Evolutionary conservation across 257 asterid species (phyloP), one percentile per base, ranked within the genome.

Genomic region (Solanum sparsipilum): DNA sequence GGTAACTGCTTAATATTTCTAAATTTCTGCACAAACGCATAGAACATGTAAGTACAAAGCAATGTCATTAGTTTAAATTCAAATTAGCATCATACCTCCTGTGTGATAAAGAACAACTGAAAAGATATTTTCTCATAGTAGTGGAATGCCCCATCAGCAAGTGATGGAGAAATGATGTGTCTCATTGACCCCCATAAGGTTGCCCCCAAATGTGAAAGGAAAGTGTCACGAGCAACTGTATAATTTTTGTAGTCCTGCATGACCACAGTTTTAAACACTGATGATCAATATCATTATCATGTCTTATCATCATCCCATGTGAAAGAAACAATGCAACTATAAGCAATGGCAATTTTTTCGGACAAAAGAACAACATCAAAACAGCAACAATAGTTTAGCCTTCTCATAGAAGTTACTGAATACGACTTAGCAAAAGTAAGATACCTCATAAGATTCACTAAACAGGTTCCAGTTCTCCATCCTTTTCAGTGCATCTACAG

Each of bases 391-490:
- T 32, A 87, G 21, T 20, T 52, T 32, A 27, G 15, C 1, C 84
- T 81, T 48, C 85, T 81, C 70, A 29, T 81, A 81, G 85, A 46
- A 48, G 85, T 81, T 29, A 81, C 44, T 16, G 70, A 81, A 29
- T 29, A 29, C 29, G 15, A 41, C 44, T 76, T 41, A 74, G 84
- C 15, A 52, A 88, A 74, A 83, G 38, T 36, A 87, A 89, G 89
- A 84, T 86, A 96, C 99, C 98, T 96, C 98, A n/a, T 90, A 32
- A 35, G 93, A 91, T 87, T 93, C 98, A 88, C 95, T 92, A 91
- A 97, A 97, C 92, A 97, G 93, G 91, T 94, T 97, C 99, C 99
- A 97, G 89, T 89, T 95, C 93, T 97, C 99, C 99, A 97, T 96
- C 91, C 99, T 94, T 91, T 93, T 97, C 92, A 97, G 84, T 52